Percentiles rank a stretch among this genome's conserved stretches.
These are phyloP conservation scores for Kluyveromyces sp. DNA, from an alignment of 1,139 yeast species.

Conservation along the genomic window DNA sequence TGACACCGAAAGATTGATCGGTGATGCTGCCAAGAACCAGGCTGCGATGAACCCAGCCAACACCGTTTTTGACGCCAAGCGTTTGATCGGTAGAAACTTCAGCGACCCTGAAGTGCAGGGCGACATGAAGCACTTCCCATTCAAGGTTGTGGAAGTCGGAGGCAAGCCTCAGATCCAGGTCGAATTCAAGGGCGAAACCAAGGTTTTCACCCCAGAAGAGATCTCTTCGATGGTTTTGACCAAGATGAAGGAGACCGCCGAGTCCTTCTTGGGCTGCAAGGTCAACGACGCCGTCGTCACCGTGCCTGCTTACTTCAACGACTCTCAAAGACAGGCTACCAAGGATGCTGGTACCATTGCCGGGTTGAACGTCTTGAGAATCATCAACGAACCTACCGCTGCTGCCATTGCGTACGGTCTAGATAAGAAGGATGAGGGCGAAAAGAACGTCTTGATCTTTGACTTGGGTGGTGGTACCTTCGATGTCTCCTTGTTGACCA, in stretches of 20 bases:
- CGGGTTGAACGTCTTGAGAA: conserved; percentile 94
- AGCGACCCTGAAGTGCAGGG: conserved; percentile 87
- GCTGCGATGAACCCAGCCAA: conserved; percentile 96
- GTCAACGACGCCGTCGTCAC: conserved; percentile 95
- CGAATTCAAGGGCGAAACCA: conserved; percentile 89
- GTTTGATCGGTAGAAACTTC: conserved; percentile 95
- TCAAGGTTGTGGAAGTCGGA: conserved; percentile 79
- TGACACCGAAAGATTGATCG: conserved; percentile 94
- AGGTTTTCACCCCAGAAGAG: conserved; percentile 95
- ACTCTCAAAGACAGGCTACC: conserved; percentile 98
- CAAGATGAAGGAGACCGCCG: conserved; percentile 98
- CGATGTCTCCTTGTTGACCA: conserved; percentile 92
- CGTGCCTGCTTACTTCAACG: conserved; percentile 98
- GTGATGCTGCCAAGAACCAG: conserved; percentile 99
- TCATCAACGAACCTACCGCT: conserved; percentile 97
- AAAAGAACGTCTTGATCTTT: conserved; percentile 87
- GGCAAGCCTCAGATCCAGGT: conserved; percentile 94
- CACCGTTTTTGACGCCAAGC: conserved; percentile 98
- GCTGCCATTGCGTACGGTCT: conserved; percentile 99
- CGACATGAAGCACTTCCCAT: conserved; percentile 97
- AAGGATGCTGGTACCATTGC: conserved; percentile 98
- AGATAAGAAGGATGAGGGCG: conserved; percentile 80
- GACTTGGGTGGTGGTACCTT: conserved; percentile 99
- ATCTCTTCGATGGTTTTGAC: conserved; percentile 92
- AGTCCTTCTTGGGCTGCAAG: conserved; percentile 83